These are phyloP conservation scores for Alternaria tenuissima DNA, from an alignment of 2,329 filamentous ascomycete species.

Conservation along the genomic window DNA sequence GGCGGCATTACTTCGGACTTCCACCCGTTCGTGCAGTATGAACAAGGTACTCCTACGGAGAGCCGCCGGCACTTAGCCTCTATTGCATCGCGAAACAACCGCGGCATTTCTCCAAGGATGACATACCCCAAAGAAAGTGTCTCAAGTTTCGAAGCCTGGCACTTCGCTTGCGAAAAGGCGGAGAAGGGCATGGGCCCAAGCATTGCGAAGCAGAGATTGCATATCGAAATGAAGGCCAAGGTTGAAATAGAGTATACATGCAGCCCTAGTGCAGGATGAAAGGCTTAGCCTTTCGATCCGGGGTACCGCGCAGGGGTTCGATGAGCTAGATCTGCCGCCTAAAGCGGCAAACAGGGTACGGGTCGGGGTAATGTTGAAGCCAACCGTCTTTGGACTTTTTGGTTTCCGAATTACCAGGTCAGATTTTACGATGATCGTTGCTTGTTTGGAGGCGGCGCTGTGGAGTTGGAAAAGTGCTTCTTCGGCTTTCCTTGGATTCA, in stretches of 20 bases:
- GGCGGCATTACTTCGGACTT: constrained; percentile 2
- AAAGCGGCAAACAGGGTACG: constrained; percentile 27
- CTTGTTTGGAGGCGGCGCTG: constrained; percentile 31
- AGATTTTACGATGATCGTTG: constrained; percentile 33
- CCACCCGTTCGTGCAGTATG: background rate
- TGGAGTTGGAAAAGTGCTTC: constrained; percentile 23
- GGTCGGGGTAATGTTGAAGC: constrained; percentile 8
- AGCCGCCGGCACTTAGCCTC: constrained; percentile 30
- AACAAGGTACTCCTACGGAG: constrained; percentile 12
- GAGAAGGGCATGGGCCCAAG: constrained; percentile 15
- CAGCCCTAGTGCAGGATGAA: constrained; percentile 33
- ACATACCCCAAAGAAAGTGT: constrained; percentile 32
- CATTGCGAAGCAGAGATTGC: constrained; percentile 22
- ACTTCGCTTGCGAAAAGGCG: constrained; percentile 17
- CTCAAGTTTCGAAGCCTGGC: constrained; percentile 18
- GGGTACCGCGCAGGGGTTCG: constrained; percentile 21
- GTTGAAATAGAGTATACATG: constrained; percentile 44
- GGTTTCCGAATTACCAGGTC: constrained; percentile 15
- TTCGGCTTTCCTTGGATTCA: constrained; percentile 25
- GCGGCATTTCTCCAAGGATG: constrained; percentile 18
- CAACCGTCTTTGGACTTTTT: constrained; percentile 17
- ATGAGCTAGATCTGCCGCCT: constrained; percentile 23
- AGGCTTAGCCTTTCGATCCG: constrained; percentile 27
- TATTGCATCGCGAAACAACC: constrained; percentile 18
- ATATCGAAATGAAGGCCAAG: constrained; percentile 35